Evolutionary conservation across 805 yeast genomes (phyloP).

Genomic region (Pichia gijzeniarum): DNA sequence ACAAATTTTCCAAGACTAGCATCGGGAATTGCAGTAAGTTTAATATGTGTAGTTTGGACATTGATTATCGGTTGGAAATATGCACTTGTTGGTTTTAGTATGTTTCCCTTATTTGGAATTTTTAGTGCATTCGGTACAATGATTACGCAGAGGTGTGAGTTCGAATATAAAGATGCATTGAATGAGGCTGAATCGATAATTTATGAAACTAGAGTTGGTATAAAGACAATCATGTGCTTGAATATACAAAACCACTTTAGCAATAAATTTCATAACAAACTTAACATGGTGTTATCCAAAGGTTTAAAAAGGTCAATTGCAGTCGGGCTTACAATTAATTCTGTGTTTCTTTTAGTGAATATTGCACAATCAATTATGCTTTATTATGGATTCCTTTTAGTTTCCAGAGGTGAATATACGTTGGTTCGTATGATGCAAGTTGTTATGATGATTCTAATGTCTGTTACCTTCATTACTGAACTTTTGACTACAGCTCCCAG

Average conservation of each 20-base stretch:
- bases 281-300: constrained; percentile 29
- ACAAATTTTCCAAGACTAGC: constrained; percentile 51
- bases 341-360: constrained; percentile 46
- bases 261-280: constrained; percentile 28
- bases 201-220: constrained; percentile 50
- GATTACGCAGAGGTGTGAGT: constrained; percentile 43
- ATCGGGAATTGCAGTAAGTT: constrained; percentile 47
- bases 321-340: constrained; percentile 63
- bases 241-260: constrained; percentile 46
- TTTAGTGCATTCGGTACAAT: constrained; percentile 28
- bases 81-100: constrained; percentile 71
- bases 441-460: constrained; percentile 64
- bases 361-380: constrained; percentile 67
- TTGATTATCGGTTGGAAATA: constrained; percentile 77
- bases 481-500: constrained; percentile 68
- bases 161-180: constrained; percentile 48
- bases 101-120: constrained; percentile 60
- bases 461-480: constrained; percentile 57
- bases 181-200: constrained; percentile 46
- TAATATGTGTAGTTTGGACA: constrained; percentile 73
- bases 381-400: constrained; percentile 73
- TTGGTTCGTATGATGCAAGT: constrained; percentile 59
- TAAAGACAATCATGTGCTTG: constrained; percentile 58
- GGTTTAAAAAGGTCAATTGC: constrained; percentile 49
- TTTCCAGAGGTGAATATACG: constrained; percentile 50